Conservation (phyloP, 2,329 filamentous ascomycete genomes). For the Blumeria hordei region DNA sequence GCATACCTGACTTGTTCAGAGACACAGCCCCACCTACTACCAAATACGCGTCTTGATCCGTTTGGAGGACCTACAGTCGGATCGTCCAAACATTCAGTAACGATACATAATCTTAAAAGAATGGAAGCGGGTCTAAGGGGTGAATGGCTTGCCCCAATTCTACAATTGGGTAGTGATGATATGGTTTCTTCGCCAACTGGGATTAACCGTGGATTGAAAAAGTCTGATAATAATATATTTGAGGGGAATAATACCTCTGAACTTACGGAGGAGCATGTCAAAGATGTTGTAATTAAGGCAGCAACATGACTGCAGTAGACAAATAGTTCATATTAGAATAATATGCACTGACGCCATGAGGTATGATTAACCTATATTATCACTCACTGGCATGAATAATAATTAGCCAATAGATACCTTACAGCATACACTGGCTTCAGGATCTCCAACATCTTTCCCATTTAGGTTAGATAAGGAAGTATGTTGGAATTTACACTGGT, state of each 20-base stretch:
- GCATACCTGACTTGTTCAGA: constrained; percentile 11
- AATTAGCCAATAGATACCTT: no score
- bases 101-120: constrained; percentile 26
- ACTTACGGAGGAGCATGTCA: constrained; percentile 9
- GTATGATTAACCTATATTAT: no score
- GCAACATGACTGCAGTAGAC: no score
- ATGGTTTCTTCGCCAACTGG: not conserved
- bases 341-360: no score
- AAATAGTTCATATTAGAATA: no score
- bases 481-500: no score
- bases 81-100: constrained; percentile 16
- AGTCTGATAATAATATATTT: constrained; percentile 9
- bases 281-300: no score
- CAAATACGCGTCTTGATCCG: constrained; percentile 15
- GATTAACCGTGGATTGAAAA: constrained; percentile 4
- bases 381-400: no score
- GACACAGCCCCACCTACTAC: constrained; percentile 12
- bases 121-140: constrained; percentile 27
- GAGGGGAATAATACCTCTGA: constrained; percentile 4
- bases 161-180: constrained; percentile 16
- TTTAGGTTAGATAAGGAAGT: no score
- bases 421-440: no score
- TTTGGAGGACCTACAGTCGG: constrained; percentile 11
- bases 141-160: constrained; percentile 21
- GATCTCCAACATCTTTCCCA: no score